Conservation (phyloP, 148 eudicot species). For the Rhododendron mucronatum region DNA sequence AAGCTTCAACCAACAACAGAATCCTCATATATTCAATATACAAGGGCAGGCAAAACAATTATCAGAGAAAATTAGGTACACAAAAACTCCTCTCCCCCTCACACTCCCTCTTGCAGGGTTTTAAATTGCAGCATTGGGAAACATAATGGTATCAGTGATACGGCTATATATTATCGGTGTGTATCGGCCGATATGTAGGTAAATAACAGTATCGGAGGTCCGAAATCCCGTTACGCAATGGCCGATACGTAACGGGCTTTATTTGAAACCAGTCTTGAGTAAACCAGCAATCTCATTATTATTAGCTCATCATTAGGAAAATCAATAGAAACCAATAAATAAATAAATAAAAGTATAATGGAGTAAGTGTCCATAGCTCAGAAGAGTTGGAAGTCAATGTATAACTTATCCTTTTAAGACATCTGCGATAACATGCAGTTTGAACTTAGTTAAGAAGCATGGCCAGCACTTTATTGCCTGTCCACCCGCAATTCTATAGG, state of each 20-base stretch:
- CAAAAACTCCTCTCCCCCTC: background rate
- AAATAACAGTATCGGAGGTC: too few relatives aligned
- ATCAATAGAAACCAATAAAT: background rate
- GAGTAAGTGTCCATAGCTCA: background rate
- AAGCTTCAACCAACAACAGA: background rate
- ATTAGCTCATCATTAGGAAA: background rate
- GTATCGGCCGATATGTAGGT: too few relatives aligned
- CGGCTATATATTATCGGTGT: too few relatives aligned
- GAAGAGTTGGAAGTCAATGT: background rate
- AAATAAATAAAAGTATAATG: background rate
- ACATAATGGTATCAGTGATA: too few relatives aligned
- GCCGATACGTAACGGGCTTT: too few relatives aligned
- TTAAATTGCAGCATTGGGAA: too few relatives aligned
- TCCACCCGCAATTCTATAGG: background rate
- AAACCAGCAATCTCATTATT: background rate
- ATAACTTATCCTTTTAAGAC: background rate
- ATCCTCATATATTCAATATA: background rate
- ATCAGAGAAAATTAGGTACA: background rate
- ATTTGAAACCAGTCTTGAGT: too few relatives aligned
- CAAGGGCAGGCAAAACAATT: background rate
- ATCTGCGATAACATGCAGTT: background rate
- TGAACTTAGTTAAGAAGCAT: background rate
- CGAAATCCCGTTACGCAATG: too few relatives aligned
- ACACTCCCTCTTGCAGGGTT: background rate
- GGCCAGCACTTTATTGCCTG: background rate